Percentiles rank a stretch among this genome's conserved stretches.
phyloP scores from a whole-genome alignment of 176 grass and related monocot genomes.

The Dactylis glomerata region DNA sequence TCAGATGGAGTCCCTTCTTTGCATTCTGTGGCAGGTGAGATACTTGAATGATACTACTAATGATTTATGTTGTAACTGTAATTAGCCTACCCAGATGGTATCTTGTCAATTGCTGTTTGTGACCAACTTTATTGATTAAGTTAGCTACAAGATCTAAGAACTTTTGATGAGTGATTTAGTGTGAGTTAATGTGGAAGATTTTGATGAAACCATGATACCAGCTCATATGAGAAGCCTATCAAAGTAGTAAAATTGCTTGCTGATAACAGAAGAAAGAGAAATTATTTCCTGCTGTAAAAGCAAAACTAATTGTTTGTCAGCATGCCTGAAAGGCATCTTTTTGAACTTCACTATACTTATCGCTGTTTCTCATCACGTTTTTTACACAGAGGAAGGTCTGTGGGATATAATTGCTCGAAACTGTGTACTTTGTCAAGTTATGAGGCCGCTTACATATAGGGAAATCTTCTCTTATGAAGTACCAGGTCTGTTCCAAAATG shows the following conservation, averaged over 20 bases:
- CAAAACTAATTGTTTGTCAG: neutral
- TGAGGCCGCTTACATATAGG: neutral
- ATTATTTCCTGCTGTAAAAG: neutral
- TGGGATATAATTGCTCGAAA: neutral
- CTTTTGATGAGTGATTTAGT: neutral
- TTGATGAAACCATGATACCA: neutral
- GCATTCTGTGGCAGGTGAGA: slow-evolving; percentile 88
- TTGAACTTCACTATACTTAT: neutral
- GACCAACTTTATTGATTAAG: neutral
- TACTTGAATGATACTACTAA: neutral
- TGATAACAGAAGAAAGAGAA: neutral
- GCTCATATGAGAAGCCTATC: neutral
- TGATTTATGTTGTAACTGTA: neutral
- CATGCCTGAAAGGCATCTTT: neutral
- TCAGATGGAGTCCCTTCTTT: slow-evolving; percentile 94
- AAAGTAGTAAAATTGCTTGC: neutral
- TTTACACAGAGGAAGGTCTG: neutral
- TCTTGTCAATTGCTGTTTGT: neutral
- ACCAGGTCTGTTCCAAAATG: too few relatives aligned
- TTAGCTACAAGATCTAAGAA: neutral
- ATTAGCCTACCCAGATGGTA: neutral
- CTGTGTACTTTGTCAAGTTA: slow-evolving; percentile 4
- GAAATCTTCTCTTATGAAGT: neutral
- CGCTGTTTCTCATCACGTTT: neutral
- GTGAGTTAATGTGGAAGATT: neutral